phyloP scores from a whole-genome alignment of 768 basidiomycete genomes.

The Termitomyces sp. region DNA sequence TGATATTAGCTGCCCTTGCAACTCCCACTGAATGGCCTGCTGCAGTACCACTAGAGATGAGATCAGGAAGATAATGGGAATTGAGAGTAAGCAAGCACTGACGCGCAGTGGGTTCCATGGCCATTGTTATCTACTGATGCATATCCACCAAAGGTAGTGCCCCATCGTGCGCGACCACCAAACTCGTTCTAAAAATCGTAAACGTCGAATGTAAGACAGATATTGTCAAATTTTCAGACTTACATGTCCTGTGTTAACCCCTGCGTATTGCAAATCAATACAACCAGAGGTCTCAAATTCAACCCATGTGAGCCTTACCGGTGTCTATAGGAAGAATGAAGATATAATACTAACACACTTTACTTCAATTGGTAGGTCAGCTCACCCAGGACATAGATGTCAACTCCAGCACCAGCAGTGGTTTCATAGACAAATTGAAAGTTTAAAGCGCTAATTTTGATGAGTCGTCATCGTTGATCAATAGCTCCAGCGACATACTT shows the following conservation, averaged over 20 bases:
- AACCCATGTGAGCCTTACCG: conserved; percentile 3
- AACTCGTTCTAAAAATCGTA: conserved; percentile 23
- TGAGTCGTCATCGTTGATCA: too few relatives aligned
- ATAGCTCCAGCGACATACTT: neutral
- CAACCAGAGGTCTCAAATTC: neutral
- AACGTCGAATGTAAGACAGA: neutral
- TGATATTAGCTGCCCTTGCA: conserved; percentile 18
- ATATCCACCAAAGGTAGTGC: conserved; percentile 27
- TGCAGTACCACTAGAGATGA: conserved; percentile 22
- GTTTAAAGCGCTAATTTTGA: conserved; percentile 2
- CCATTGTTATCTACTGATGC: conserved; percentile 28
- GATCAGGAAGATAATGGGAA: neutral
- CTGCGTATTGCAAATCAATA: neutral
- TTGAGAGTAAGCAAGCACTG: conserved; percentile 2
- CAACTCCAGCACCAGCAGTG: conserved; percentile 13
- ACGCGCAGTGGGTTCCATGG: conserved; percentile 37
- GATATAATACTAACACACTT: neutral
- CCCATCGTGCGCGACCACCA: conserved; percentile 36
- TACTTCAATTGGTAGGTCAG: neutral
- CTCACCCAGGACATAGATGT: conserved; percentile 36
- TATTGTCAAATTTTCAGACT: neutral
- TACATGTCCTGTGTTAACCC: conserved; percentile 4
- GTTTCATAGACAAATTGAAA: conserved; percentile 9
- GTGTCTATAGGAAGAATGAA: conserved; percentile 13
- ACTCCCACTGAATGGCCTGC: conserved; percentile 29